phyloP scores from a whole-genome alignment of 2,329 filamentous ascomycete species.

The Penicillium aurantiogriseum region DNA sequence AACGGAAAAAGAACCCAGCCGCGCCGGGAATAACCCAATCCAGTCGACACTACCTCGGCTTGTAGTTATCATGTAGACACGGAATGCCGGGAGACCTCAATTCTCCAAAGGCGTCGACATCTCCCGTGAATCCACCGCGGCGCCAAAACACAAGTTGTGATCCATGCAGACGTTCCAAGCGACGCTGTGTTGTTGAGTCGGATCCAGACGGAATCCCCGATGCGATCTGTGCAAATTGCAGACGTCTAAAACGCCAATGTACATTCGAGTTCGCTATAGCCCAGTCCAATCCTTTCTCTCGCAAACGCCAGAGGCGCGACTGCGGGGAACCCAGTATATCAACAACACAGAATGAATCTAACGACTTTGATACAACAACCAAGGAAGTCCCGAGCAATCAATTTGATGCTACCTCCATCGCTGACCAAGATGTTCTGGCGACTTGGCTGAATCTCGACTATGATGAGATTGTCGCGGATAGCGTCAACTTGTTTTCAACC shows the following conservation, averaged over 20 bases:
- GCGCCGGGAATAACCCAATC: neutral
- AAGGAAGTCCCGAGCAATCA: neutral
- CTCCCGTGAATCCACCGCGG: conserved; percentile 4
- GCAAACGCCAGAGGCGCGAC: conserved; percentile 1
- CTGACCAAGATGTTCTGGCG: conserved; percentile 5
- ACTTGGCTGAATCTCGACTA: conserved; percentile 15
- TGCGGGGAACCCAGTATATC: neutral
- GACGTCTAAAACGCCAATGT: conserved; percentile 19
- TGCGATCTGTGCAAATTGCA: conserved; percentile 18
- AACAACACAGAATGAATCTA: neutral
- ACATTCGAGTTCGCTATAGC: conserved; percentile 23
- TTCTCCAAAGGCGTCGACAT: neutral
- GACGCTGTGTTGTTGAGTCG: conserved; percentile 23
- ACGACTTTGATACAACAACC: neutral
- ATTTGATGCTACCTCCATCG: neutral
- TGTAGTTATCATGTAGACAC: conserved; percentile 2
- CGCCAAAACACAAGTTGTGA: conserved; percentile 30
- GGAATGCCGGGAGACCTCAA: conserved; percentile 6
- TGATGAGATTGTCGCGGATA: neutral
- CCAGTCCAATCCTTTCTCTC: neutral
- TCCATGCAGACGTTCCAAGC: conserved; percentile 26
- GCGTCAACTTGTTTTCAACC: neutral
- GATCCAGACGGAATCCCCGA: neutral
- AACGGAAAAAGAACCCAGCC: conserved; percentile 1
- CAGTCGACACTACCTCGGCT: too few relatives aligned